Evolutionary conservation across 1,284 basidiomycete species (phyloP), one percentile per base, ranked within the genome.

Genomic region (Athelia sp.): DNA sequence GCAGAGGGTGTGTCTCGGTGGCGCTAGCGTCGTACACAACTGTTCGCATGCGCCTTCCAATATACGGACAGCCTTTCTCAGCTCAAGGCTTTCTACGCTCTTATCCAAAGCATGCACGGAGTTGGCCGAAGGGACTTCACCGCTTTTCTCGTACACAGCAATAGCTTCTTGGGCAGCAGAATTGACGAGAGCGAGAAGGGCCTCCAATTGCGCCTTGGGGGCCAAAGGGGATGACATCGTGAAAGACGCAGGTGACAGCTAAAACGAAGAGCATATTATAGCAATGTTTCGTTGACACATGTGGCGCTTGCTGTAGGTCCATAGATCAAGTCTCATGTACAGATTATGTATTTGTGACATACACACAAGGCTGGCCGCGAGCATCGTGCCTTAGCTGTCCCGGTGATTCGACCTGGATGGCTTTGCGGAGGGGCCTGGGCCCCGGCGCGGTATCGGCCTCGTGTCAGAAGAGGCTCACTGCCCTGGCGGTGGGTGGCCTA

Each of bases 1-100:
- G 6, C 55, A 47, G 14, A 69, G 56, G 1, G 60, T 62, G 48
- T 68, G 66, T 11, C 48, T 55, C 2, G 67, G 65, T n/a, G 51
- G 62, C 1, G 64, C 60, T 4, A 68, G 52, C 9, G 58, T 61
- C 17, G 57, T 50, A 32, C 56, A 62, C 13, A 67, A 51, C 48
- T 64, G 65, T 8, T 58, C 61, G 49, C 65, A 68, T 1, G 66
- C 64, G 2, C 60, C 66, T 48, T 68, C 66, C 4, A 68, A 51
- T 8, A 51, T 58, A 22, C 57, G 54, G 22, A 68, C 53, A 1
- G 61, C 62, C 40, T 56, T 57, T 50, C 57, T 58, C 22, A 66
- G 45, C 14, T 47, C 52, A 2, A 58, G 26, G 1, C 54, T 52
- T 14, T 53, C 54, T 4, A 56, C 45, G 8, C 51, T 47, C 1